Base-by-base conservation (phyloP, 306 rosid genomes). In the Castanospermum australe region DNA sequence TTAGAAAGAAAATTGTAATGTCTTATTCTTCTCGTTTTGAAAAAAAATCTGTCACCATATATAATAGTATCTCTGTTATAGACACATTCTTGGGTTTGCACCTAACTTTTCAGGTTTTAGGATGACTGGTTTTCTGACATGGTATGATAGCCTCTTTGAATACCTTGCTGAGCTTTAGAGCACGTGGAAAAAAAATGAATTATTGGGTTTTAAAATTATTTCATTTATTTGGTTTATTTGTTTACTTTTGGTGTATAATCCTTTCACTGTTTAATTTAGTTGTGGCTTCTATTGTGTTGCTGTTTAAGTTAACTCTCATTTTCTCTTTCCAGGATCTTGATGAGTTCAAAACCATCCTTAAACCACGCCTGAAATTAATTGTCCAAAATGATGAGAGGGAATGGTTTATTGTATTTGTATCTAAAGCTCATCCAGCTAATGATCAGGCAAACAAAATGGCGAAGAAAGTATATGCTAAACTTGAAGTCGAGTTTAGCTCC, bases 331-430 rank as follows among this genome's bases (percentile, higher is more conserved):
- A 93, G 99, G 99, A 93, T 88, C 93, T 96, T 66, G 98, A 96
- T 78, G 99, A 96, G 88, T 96, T 96, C 84, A 96, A 89, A 89
- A 91, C 92, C 81, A 96, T 96, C 82, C 98, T 96, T 56, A 96
- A 96, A 87, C 98, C 99, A 17, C 97, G 99, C 78, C 82, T 96
- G 87, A 96, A 93, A 84, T 85, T 96, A 75, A 96, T 96, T 80
- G 92, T 87, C 86, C 99, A 95, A 88, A 96, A 93, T 93, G 99
- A 96, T 21, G 99, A 96, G 77, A 89, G 91, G 77, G 99, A 95
- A 78, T 95, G 99, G 99, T 96, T 96, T 83, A 90, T 96, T 79
- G 93, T 96, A 79, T 96, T 82, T 47, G 98, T 96, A 78, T 93
- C 98, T 78, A 93, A 88, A 89, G 99, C 94, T 59, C 92, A 81